phyloP scores from a whole-genome alignment of 2,329 filamentous ascomycete genomes.

The Cadophora malorum region DNA sequence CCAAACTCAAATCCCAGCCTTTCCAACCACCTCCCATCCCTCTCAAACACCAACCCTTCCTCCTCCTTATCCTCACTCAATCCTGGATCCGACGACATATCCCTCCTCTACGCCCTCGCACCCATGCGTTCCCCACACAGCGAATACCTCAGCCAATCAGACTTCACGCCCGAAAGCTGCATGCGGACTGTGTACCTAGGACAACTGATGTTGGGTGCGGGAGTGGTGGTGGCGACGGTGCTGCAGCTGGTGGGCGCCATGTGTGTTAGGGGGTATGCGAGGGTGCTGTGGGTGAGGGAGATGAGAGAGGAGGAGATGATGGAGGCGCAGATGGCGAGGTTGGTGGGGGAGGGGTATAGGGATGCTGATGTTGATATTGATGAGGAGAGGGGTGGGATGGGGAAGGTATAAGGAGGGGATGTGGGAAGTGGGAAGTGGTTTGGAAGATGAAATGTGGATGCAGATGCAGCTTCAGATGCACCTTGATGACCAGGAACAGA shows the following conservation, averaged over 20 bases:
- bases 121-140: neutral
- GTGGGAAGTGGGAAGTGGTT: no score
- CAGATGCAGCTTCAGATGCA: no score
- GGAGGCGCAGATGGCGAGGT: neutral
- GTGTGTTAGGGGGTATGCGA: constrained; percentile 43
- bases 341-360: constrained; percentile 8
- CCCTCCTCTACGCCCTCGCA: constrained; percentile 6
- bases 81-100: neutral
- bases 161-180: constrained; percentile 18
- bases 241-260: constrained; percentile 41
- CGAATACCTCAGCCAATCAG: constrained; percentile 5
- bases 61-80: constrained; percentile 24
- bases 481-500: no score
- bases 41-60: constrained; percentile 24
- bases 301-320: constrained; percentile 25
- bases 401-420: neutral
- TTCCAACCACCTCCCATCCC: constrained; percentile 23
- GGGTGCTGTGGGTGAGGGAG: constrained; percentile 35
- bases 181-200: constrained; percentile 25
- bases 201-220: constrained; percentile 35
- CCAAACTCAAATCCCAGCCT: no score
- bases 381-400: neutral
- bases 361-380: constrained; percentile 5
- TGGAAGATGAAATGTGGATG: no score
- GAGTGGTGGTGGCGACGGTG: constrained; percentile 38